Evolutionary conservation across 768 basidiomycete genomes (phyloP).

Genomic region (Pholiota molesta): DNA sequence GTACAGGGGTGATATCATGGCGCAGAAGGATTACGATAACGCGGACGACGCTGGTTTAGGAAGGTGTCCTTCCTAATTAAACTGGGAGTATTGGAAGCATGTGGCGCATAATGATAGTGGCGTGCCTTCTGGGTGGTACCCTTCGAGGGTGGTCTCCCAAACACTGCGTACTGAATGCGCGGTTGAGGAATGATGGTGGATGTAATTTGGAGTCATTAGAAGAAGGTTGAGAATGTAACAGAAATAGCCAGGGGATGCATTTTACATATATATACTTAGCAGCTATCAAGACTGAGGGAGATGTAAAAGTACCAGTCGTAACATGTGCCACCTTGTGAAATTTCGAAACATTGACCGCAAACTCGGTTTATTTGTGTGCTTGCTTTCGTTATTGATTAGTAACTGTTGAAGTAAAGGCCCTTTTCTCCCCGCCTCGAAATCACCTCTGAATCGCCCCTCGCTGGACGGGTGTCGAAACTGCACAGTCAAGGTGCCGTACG

Average conservation of each 20-base stretch:
- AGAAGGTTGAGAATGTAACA: not conserved
- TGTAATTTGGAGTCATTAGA: not conserved
- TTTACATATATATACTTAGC: not conserved
- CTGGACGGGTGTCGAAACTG: not conserved
- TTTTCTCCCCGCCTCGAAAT: not conserved
- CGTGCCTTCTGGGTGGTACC: not conserved
- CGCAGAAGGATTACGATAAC: too few species aligned
- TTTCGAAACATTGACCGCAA: too few species aligned
- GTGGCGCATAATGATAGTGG: not conserved
- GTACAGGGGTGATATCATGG: too few species aligned
- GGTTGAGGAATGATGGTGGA: not conserved
- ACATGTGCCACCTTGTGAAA: too few species aligned
- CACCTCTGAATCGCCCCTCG: not conserved
- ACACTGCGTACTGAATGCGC: not conserved
- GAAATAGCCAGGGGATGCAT: not conserved
- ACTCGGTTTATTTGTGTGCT: too few species aligned
- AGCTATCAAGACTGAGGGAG: not conserved
- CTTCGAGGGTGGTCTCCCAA: not conserved
- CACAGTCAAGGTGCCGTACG: not conserved
- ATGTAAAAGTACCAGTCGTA: not conserved
- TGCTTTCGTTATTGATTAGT: not conserved
- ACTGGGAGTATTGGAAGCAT: not conserved
- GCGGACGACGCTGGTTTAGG: not conserved
- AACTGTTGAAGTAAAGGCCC: not conserved
- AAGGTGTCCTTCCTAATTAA: constrained; percentile 8